These are phyloP conservation scores for Limnanthes douglasii DNA, from an alignment of 345 rosid species.

Conservation along the genomic window DNA sequence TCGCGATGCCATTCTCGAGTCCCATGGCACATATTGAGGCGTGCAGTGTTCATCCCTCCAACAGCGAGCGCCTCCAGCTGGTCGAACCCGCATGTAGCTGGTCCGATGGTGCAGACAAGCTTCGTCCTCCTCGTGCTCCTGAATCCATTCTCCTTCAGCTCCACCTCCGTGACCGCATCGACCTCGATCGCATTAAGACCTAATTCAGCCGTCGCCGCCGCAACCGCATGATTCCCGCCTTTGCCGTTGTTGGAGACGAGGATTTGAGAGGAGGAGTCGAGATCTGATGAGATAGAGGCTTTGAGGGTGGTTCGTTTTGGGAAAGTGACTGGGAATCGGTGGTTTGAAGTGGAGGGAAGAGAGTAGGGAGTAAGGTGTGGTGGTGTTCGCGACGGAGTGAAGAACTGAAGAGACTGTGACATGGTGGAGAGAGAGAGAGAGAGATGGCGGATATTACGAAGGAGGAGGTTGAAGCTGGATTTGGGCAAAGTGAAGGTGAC, in stretches of 20 bases:
- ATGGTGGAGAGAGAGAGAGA: conserved; percentile 18
- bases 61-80: conserved; percentile 83
- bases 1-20: conserved; percentile 80
- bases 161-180: conserved; percentile 83
- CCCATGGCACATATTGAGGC: conserved; percentile 96
- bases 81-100: conserved; percentile 74
- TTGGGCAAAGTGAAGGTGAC: no score
- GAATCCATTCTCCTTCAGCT: conserved; percentile 98
- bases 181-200: conserved; percentile 74
- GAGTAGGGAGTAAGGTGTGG: conserved; percentile 14
- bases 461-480: conserved; percentile 5
- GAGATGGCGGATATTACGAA: conserved; percentile 14
- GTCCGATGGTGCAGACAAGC: conserved; percentile 93
- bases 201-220: conserved; percentile 5
- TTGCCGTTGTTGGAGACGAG: conserved; percentile 46
- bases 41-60: conserved; percentile 98
- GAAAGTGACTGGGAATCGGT: conserved; percentile 15
- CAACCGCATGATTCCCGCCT: conserved; percentile 5
- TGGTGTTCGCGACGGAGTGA: no score
- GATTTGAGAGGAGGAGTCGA: conserved; percentile 20
- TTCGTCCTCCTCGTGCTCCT: conserved; percentile 95
- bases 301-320: conserved; percentile 23
- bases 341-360: conserved; percentile 17
- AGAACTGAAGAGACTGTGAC: no score
- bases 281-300: conserved; percentile 43